Base-by-base conservation (phyloP, 1,284 basidiomycete species). In the Lentinus polychrous region DNA sequence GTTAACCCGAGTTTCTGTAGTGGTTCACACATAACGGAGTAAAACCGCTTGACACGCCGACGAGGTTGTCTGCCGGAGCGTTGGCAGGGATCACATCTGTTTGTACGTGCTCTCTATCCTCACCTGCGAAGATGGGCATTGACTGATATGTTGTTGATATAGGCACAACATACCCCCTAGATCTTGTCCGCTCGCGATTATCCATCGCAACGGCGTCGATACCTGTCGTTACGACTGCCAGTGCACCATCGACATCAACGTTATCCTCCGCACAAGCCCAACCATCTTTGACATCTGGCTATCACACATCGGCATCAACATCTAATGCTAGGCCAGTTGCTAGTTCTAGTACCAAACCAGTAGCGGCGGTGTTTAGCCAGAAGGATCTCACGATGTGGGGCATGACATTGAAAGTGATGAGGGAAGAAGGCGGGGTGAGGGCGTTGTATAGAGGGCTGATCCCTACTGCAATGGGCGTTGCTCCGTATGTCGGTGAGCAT, bases 121-220 rank as follows among this genome's bases (percentile, higher is more conserved):
- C n/a, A 35, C 18, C 15, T 46, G 33, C 14, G 45, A 15, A 11
- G 22, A 45, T 37, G 27, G 22, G 17, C 4, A 27, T 5, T 27
- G 27, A 27, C 27, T 27, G 27, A 27, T 27, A 5, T 10, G 38
- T 27, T 10, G 10, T 27, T 27, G 27, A 27, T 46, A 37, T 53
- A 87, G 90, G 86, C 54, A 80, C 89, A 27, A 97, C 94, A 61
- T 97, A 96, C 68, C 94, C 94, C 2, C 70, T 97, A 54, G 94
- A 97, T 66, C 81, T 97, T 47, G 89, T 97, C 18, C 81, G 94
- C 45, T 90, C 91, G n/a, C 79, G 94, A 42, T 73, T 97, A 55
- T 94, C 91, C 23, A 95, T 97, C 59, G 92, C 91, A 11, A 93
- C 91, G 2, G 89, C 87, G 31, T 83, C 85, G 43, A 76, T 86